phyloP scores from a whole-genome alignment of 805 yeast genomes.

The Candida rishiriensis region DNA sequence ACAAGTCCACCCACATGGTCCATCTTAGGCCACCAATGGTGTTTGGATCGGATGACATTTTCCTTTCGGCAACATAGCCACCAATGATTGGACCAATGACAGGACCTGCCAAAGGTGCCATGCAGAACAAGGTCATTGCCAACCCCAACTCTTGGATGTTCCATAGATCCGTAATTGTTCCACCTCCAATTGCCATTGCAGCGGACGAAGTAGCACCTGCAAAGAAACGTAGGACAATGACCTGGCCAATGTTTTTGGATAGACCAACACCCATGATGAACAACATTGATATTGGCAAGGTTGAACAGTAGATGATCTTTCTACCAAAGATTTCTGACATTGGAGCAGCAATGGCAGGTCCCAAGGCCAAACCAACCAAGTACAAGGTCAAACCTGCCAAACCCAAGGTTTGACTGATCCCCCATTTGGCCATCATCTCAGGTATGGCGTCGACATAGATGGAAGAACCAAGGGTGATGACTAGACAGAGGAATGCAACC shows the following conservation, averaged over 20 bases:
- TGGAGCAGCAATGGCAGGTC: constrained; percentile 71
- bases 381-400: constrained; percentile 68
- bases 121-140: constrained; percentile 75
- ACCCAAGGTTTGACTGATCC: constrained; percentile 56
- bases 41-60: constrained; percentile 21
- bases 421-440: constrained; percentile 43
- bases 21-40: constrained; percentile 55
- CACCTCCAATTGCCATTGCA: constrained; percentile 80
- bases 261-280: constrained; percentile 73
- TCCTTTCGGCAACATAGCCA: constrained; percentile 57
- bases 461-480: constrained; percentile 72
- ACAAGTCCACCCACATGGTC: constrained; percentile 67
- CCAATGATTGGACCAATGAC: constrained; percentile 73
- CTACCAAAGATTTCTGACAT: constrained; percentile 68
- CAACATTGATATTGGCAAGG: constrained; percentile 64
- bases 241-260: constrained; percentile 52
- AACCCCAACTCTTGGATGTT: constrained; percentile 57
- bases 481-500: constrained; percentile 60
- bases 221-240: constrained; percentile 68
- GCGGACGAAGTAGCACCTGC: constrained; percentile 77
- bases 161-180: constrained; percentile 78
- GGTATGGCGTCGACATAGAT: constrained; percentile 63
- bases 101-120: constrained; percentile 80
- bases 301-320: constrained; percentile 51
- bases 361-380: constrained; percentile 64